Evolutionary conservation across 2,329 filamentous ascomycete species (phyloP), one percentile per base, ranked within the genome.

Genomic region (Stromatinia cepivora): DNA sequence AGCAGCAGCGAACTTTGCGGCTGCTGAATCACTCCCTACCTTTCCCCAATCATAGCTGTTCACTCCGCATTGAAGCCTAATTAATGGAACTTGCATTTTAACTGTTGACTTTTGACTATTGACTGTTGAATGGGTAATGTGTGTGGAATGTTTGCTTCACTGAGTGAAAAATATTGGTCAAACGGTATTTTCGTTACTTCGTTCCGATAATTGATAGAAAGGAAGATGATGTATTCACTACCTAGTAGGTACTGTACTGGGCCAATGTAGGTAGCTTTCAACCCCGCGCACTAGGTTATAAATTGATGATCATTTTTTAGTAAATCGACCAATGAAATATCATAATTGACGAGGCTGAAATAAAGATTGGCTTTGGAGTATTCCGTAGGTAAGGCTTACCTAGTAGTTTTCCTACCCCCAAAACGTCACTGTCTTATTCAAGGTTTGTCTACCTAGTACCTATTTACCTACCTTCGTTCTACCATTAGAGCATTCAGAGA

Each of bases 11-110:
- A 92, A 98, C 76, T 89, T 91, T 73, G 95, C 95, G 64, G 94
- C 95, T 20, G 94, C 92, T 61, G 94, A 98, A 70, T 91, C 87
- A 72, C 87, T 87, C 77, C 95, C 95, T 78, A 93, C 87, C 85
- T 99, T 99, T 74, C 94, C 95, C 95, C 95, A 99, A 83, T 97
- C 95, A 80, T 99, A 99, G 81, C 94, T 97, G 81, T 98, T 98
- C 78, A 97, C 93, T 78, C 94, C 95, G 83, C 92, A 94, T 80
- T 92, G 89, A 74, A 98, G 88, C 75, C 93, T 89, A 79, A 97
- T 86, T 66, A 98, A 83, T 77, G 94, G 94, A 71, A 95, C 88
- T 73, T 78, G 76, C 76, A 78, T 78, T n/a, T 42, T 71, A 69
- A 58, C 42, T 68, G 9, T 57, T 2, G 10, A n/a, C 39, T 17